Percentiles rank a stretch among this genome's conserved stretches.
phyloP scores from a whole-genome alignment of 139 green algal species.

The Tetradesmus obliquus region DNA sequence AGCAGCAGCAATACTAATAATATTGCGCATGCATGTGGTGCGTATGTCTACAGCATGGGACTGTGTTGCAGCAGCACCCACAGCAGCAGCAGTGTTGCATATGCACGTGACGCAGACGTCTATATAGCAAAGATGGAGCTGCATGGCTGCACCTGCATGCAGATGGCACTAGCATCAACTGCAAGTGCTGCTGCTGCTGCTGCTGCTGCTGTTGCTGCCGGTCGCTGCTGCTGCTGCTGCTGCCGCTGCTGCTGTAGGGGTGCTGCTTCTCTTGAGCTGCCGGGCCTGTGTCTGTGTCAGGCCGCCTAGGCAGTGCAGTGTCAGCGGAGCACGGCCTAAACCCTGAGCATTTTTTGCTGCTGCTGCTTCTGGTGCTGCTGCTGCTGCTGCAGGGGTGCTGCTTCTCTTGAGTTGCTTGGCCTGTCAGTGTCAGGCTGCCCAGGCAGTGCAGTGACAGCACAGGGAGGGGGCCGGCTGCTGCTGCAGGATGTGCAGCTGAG shows the following conservation, averaged over 20 bases:
- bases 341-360: not conserved
- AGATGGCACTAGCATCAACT: not conserved
- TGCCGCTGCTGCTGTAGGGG: slow-evolving; percentile 10
- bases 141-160: not conserved
- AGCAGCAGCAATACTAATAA: not conserved
- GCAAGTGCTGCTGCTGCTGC: not conserved
- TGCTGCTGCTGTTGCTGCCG: not conserved
- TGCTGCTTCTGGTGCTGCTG: not conserved
- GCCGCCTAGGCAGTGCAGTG: not conserved
- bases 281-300: not conserved
- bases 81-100: not conserved
- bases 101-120: not conserved
- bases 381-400: slow-evolving; percentile 21
- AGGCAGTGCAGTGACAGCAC: not conserved
- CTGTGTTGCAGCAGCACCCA: not conserved
- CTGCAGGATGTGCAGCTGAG: not conserved
- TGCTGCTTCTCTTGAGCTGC: not conserved
- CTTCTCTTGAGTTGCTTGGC: not conserved
- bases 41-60: not conserved
- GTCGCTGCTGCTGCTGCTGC: not conserved
- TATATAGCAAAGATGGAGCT: not conserved
- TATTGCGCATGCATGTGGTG: not conserved
- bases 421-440: not conserved
- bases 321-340: not conserved
- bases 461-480: not conserved